Percentiles rank a stretch among this genome's conserved stretches.
phyloP scores from a whole-genome alignment of 805 yeast species.

The Wickerhamomyces bovis region DNA sequence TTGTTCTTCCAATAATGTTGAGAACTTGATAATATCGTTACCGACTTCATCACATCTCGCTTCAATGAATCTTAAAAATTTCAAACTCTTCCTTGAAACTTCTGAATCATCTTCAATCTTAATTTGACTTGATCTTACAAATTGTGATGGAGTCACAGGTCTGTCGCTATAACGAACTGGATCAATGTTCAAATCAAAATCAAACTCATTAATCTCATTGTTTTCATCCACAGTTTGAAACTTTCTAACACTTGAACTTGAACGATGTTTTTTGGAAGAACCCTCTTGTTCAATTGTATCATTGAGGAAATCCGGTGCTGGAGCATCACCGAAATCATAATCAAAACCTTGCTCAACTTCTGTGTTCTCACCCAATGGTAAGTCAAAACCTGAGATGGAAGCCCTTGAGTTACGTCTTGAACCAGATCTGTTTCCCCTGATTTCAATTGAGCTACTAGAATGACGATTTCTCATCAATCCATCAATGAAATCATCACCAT shows the following conservation, averaged over 20 bases:
- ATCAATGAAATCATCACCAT: slow-evolving; percentile 21
- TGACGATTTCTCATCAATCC: slow-evolving; percentile 20
- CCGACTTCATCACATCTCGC: slow-evolving; percentile 13
- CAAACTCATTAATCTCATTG: slow-evolving; percentile 7
- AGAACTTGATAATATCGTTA: slow-evolving; percentile 8
- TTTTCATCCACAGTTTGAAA: slow-evolving; percentile 15
- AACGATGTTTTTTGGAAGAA: slow-evolving; percentile 13
- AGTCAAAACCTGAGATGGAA: slow-evolving; percentile 15
- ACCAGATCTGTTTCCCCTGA: slow-evolving; percentile 18
- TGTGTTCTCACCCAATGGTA: slow-evolving; percentile 7
- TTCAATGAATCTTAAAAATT: slow-evolving; percentile 17
- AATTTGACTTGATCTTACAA: neutral
- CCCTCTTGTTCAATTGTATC: slow-evolving; percentile 3
- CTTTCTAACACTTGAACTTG: slow-evolving; percentile 11
- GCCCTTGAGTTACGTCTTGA: slow-evolving; percentile 22
- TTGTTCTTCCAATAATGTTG: slow-evolving; percentile 10
- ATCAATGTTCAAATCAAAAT: slow-evolving; percentile 3
- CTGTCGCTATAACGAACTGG: neutral
- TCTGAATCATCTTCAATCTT: slow-evolving; percentile 1
- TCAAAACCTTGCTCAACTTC: slow-evolving; percentile 7
- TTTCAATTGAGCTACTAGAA: slow-evolving; percentile 21
- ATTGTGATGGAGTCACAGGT: neutral
- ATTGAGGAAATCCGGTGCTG: neutral
- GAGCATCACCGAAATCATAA: slow-evolving; percentile 9
- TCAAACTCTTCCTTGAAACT: slow-evolving; percentile 12